A percentile compares a stretch with the other conserved stretches of the same genome.
Evolutionary conservation across 768 basidiomycete species (phyloP).

Genomic region (Mycena metata): DNA sequence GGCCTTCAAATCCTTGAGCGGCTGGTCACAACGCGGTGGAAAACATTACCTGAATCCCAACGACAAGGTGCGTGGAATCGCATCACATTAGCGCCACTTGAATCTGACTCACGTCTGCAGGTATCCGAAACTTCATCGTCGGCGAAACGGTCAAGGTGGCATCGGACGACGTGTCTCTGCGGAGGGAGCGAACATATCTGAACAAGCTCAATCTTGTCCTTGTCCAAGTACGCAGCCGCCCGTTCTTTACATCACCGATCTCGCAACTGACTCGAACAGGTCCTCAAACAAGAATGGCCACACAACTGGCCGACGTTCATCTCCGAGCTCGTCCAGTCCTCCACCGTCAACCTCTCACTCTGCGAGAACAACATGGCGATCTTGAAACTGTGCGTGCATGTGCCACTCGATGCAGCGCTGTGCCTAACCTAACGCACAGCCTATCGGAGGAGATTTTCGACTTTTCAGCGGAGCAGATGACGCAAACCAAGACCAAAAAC

Average conservation of each 20-base stretch:
- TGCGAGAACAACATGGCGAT: slow-evolving; percentile 99
- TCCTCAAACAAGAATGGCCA: slow-evolving; percentile 99
- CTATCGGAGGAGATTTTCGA: slow-evolving; percentile 99
- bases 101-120: slow-evolving; percentile 51
- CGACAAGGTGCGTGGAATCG: slow-evolving; percentile 73
- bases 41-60: slow-evolving; percentile 93
- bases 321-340: slow-evolving; percentile 95
- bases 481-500: slow-evolving; percentile 95
- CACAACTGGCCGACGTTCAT: slow-evolving; percentile 99
- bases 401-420: not conserved
- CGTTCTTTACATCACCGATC: slow-evolving; percentile 22
- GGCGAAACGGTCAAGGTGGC: slow-evolving; percentile 93
- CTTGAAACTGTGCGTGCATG: slow-evolving; percentile 69
- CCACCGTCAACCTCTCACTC: slow-evolving; percentile 93
- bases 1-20: slow-evolving; percentile 97
- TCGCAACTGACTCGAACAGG: slow-evolving; percentile 60
- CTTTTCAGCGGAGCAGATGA: slow-evolving; percentile 98
- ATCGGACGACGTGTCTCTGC: slow-evolving; percentile 88
- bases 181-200: slow-evolving; percentile 92
- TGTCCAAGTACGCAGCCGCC: slow-evolving; percentile 76
- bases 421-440: not conserved
- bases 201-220: slow-evolving; percentile 98
- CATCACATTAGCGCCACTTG: not conserved
- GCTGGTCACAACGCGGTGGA: slow-evolving; percentile 95
- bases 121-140: slow-evolving; percentile 97